phyloP scores from a whole-genome alignment of 768 basidiomycete genomes.

The Hysterangium stoloniferum region DNA sequence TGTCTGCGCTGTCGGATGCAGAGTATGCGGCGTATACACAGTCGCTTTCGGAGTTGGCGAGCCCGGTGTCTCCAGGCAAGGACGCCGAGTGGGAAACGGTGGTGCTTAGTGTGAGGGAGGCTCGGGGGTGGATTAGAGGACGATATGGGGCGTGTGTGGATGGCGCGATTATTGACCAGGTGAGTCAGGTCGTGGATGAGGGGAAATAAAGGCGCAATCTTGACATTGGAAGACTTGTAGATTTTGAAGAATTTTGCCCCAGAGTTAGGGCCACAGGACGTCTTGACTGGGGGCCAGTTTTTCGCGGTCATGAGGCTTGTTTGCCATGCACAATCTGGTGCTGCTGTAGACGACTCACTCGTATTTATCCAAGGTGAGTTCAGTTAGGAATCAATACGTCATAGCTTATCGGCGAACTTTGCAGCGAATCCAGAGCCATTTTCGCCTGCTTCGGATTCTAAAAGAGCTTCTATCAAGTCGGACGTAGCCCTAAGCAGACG shows the following conservation, averaged over 20 bases:
- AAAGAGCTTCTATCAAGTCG: too few species aligned
- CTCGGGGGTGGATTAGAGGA: conserved; percentile 68
- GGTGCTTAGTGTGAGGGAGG: conserved; percentile 53
- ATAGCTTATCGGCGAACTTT: neutral
- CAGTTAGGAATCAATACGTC: neutral
- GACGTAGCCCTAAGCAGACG: neutral
- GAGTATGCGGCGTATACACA: conserved; percentile 65
- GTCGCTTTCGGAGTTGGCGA: conserved; percentile 45
- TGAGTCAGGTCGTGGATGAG: too few species aligned
- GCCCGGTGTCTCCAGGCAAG: conserved; percentile 20
- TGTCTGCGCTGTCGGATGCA: conserved; percentile 66
- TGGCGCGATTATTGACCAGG: conserved; percentile 48
- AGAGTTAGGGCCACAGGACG: conserved; percentile 41
- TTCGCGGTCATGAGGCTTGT: conserved; percentile 68
- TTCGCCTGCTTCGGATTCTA: too few species aligned
- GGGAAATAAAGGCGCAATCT: too few species aligned
- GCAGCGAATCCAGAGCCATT: conserved; percentile 10
- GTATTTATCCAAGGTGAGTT: conserved; percentile 70
- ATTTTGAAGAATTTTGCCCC: conserved; percentile 61
- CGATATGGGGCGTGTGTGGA: conserved; percentile 47
- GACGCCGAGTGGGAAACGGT: conserved; percentile 50
- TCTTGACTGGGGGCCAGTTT: conserved; percentile 61
- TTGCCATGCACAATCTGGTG: conserved; percentile 52
- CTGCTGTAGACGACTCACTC: conserved; percentile 52
- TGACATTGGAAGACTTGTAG: conserved; percentile 26